Evolutionary conservation across 805 yeast genomes (phyloP).

Genomic region (Candida glaebosa): DNA sequence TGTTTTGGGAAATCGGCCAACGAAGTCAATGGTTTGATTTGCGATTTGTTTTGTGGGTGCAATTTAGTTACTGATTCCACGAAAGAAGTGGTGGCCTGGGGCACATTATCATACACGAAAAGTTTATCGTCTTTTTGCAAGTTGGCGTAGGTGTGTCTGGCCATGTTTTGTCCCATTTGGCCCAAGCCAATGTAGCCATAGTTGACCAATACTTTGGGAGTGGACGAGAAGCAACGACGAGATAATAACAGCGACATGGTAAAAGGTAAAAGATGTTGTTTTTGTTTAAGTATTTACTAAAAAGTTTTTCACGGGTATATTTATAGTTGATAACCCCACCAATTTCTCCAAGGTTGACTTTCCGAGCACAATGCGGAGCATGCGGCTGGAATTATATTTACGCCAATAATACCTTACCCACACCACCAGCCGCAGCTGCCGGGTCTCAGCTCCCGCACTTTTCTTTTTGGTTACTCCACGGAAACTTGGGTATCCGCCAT

Average conservation of each 20-base stretch:
- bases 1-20: slow-evolving; percentile 15
- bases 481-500: background rate
- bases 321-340: background rate
- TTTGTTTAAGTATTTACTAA: too few relatives aligned
- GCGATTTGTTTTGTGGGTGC: slow-evolving; percentile 19
- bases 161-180: slow-evolving; percentile 57
- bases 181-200: slow-evolving; percentile 59
- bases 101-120: slow-evolving; percentile 42
- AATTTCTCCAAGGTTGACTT: background rate
- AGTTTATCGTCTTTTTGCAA: slow-evolving; percentile 36
- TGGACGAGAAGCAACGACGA: slow-evolving; percentile 11
- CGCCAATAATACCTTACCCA: too few relatives aligned
- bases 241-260: slow-evolving; percentile 19
- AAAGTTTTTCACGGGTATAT: background rate
- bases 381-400: too few relatives aligned
- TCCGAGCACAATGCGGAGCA: background rate
- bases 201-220: slow-evolving; percentile 9
- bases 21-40: slow-evolving; percentile 12
- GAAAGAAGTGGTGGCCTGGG: slow-evolving; percentile 23
- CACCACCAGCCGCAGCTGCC: background rate
- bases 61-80: slow-evolving; percentile 18
- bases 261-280: too few relatives aligned
- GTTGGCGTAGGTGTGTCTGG: slow-evolving; percentile 42
- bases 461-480: too few relatives aligned
- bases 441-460: too few relatives aligned